Evolutionary conservation across 2,329 filamentous ascomycete genomes (phyloP).

Genomic region (Endoconidiophora laricicola): DNA sequence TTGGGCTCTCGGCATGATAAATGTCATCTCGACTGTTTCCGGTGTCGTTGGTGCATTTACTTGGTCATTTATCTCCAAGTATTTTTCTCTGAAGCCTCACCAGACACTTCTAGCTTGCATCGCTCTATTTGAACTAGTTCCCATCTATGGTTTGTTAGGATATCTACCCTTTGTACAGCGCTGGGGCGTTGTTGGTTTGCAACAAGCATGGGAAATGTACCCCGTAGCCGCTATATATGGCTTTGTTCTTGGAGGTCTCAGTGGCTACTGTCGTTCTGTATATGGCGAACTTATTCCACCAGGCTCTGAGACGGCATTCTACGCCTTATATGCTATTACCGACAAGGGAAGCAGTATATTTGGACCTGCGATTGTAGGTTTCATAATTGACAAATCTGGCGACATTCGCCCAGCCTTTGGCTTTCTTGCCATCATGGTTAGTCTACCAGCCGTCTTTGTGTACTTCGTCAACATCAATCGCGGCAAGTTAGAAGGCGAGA

Average conservation of each 20-base stretch:
- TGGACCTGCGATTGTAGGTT: slow-evolving; percentile 82
- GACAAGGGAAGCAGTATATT: slow-evolving; percentile 93
- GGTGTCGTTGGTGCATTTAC: slow-evolving; percentile 79
- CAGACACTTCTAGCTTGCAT: slow-evolving; percentile 92
- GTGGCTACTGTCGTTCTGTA: slow-evolving; percentile 78
- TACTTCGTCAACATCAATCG: slow-evolving; percentile 71
- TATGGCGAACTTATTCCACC: slow-evolving; percentile 90
- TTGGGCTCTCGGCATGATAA: slow-evolving; percentile 78
- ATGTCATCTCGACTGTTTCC: slow-evolving; percentile 71
- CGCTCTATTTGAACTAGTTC: slow-evolving; percentile 77
- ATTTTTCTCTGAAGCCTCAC: slow-evolving; percentile 53
- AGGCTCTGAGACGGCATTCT: slow-evolving; percentile 89
- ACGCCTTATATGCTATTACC: slow-evolving; percentile 90
- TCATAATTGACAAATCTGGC: slow-evolving; percentile 71
- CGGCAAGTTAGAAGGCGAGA: slow-evolving; percentile 51
- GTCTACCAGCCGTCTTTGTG: slow-evolving; percentile 69
- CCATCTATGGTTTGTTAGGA: slow-evolving; percentile 75
- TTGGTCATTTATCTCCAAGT: slow-evolving; percentile 65
- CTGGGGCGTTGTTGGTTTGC: slow-evolving; percentile 68
- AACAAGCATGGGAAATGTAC: slow-evolving; percentile 95
- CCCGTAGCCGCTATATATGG: slow-evolving; percentile 81
- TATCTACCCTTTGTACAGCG: slow-evolving; percentile 65
- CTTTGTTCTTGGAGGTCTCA: slow-evolving; percentile 82
- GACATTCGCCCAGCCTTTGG: slow-evolving; percentile 78
- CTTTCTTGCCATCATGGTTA: slow-evolving; percentile 76